A percentile compares a stretch with the other conserved stretches of the same genome.
phyloP scores from a whole-genome alignment of 2,329 filamentous ascomycete species.

The Calonectria henricotiae region DNA sequence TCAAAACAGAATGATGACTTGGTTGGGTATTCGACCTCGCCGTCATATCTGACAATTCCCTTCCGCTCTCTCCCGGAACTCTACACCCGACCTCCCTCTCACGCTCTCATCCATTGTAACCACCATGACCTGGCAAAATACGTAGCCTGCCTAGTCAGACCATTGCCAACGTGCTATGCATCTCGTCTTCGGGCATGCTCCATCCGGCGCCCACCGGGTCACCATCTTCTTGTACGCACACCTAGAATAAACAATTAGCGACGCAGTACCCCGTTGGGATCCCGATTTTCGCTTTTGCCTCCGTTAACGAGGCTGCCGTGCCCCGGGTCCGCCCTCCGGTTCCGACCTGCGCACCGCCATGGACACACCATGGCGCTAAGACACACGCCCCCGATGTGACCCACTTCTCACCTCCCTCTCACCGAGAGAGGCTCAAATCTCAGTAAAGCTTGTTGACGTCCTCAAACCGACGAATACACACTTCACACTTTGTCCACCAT shows the following conservation, averaged over 20 bases:
- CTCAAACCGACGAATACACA: slow-evolving; percentile 31
- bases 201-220: slow-evolving; percentile 4
- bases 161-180: slow-evolving; percentile 23
- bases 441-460: slow-evolving; percentile 36
- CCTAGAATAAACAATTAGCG: not conserved
- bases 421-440: slow-evolving; percentile 37
- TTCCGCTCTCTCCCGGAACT: slow-evolving; percentile 5
- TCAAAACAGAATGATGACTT: not conserved
- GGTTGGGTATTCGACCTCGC: not conserved
- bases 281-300: slow-evolving; percentile 32
- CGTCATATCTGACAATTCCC: slow-evolving; percentile 15
- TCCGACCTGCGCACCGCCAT: not conserved
- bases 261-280: not conserved
- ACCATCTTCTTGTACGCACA: not conserved
- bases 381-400: slow-evolving; percentile 14
- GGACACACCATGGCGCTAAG: slow-evolving; percentile 18
- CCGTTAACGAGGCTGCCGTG: slow-evolving; percentile 10
- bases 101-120: not conserved
- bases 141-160: slow-evolving; percentile 31
- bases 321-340: slow-evolving; percentile 7
- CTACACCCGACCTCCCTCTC: not conserved
- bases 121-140: slow-evolving; percentile 28
- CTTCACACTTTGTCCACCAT: slow-evolving; percentile 44
- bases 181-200: slow-evolving; percentile 18
- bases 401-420: slow-evolving; percentile 31